Evolutionary conservation across 2,329 filamentous ascomycete species (phyloP).

Genomic region (Sporothrix inflata): DNA sequence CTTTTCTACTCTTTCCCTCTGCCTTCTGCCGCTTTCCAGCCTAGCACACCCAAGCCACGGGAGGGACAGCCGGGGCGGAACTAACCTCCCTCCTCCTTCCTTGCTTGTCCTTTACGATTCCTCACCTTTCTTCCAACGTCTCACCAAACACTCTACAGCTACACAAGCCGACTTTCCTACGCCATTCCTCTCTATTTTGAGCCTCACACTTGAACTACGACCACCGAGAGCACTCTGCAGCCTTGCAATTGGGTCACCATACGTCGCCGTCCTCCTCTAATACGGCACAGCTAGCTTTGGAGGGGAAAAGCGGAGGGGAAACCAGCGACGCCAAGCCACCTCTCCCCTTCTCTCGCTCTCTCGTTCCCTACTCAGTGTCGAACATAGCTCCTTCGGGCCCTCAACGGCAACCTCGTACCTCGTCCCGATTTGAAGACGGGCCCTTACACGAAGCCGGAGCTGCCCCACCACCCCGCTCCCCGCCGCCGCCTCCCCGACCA

Average conservation of each 20-base stretch:
- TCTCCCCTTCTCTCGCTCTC: background rate
- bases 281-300: background rate
- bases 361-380: background rate
- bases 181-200: background rate
- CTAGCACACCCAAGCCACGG: slow-evolving; percentile 10
- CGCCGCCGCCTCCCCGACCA: background rate
- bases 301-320: slow-evolving; percentile 1
- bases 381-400: background rate
- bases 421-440: background rate
- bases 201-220: background rate
- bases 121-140: slow-evolving; percentile 11
- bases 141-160: background rate
- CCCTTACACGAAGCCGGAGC: background rate
- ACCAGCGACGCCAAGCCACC: background rate
- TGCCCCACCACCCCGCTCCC: background rate
- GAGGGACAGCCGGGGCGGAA: slow-evolving; percentile 14
- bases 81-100: background rate
- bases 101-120: background rate
- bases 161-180: background rate
- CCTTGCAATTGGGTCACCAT: background rate
- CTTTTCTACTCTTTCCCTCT: background rate
- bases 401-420: background rate
- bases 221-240: background rate
- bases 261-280: background rate
- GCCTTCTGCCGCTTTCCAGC: background rate